Base-by-base conservation (phyloP, 2,329 filamentous ascomycete genomes). In the Epichloe sibirici region DNA sequence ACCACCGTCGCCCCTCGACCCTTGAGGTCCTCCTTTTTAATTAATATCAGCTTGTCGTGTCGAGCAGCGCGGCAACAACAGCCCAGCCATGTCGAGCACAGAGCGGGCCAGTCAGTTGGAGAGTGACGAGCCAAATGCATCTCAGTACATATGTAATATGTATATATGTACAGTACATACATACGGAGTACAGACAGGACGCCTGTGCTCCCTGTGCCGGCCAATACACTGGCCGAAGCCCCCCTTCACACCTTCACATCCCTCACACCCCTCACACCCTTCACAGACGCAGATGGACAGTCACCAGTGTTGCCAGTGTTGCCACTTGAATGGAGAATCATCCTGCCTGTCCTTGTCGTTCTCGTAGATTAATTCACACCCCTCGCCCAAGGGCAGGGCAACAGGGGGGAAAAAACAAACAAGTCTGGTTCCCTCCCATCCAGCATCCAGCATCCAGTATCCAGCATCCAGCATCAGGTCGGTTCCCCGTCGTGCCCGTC, bases 21-120 rank as follows among this genome's bases (percentile, higher is more conserved):
- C 39, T 49, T 31, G 49, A 49, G 43, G 21, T 43, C 51, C 42
- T 43, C 48, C n/a, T 46, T 37, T 44, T 43, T 52, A 25, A 40
- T 43, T 52, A 25, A 40, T 28, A 34, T 43, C 40, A n/a, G 45
- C 37, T 28, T n/a, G 11, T 21, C 21, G 12, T 12, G 40, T 43
- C 40, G 21, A 43, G 11, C 40, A 23, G 7, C 17, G 43, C 43
- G 17, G 43, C 43, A 13, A 45, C 21, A 28, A 25, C 25, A 31
- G 23, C 17, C 2, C 23, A 21, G 23, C 42, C 37, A 5, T 13
- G 13, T 6, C 37, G 15, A 6, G 37, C 37, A n/a, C 37, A 5
- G 6, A 38, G 37, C 12, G 13, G 15, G 12, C 12, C 37, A 13
- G 37, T 23, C 37, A 13, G 37, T 23, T 17, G 7, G 9, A 23